Base-by-base conservation (phyloP, 306 rosid species). In the Abrus precatorius region DNA sequence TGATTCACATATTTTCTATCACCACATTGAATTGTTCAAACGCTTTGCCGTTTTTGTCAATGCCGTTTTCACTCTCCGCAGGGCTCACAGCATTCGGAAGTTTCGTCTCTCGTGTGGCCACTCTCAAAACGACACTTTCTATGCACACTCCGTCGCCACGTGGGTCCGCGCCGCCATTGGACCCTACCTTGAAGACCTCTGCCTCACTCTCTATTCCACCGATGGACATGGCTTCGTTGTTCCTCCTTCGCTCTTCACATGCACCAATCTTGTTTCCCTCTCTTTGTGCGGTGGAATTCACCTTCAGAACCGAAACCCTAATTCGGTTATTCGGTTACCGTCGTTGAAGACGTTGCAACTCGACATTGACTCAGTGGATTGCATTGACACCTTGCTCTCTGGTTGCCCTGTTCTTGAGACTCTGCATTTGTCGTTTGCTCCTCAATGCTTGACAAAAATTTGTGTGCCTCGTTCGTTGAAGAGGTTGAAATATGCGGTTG, bases 111-210 rank as follows among this genome's bases (percentile, higher is more conserved):
- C 2, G 1, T 74, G 65, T 3, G 27, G 45, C 30, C 8, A 55
- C 14, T 27, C 38, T 0, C 52, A 4, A 12, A 9, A 2, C 1
- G 54, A 30, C 10, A 3, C 12, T 0, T 59, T 44, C 11, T 4
- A 52, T 3, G 44, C 9, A 0, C 0, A 5, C 1, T 74, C 69
- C 3, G 56, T 74, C 1, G 3, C 10, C 2, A 7, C 54, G 6
- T 73, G 55, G 78, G 1, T 56, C 3, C 28, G 54, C 20, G 56
- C 56, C 11, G 69, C 68, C 29, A 44, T 43, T 43, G 69, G 79
- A 1, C 69, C 79, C 29, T 7, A 55, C 12, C 41, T 73, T 3
- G 20, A 73, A 2, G 41, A 73, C 12, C 20, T 73, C 1, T 0
- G 3, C 1, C 67, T 73, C 28, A 9, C 28, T 0, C 36, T 74